These are phyloP conservation scores for Aphanocladium album DNA, from an alignment of 2,329 filamentous ascomycete genomes.

Conservation along the genomic window DNA sequence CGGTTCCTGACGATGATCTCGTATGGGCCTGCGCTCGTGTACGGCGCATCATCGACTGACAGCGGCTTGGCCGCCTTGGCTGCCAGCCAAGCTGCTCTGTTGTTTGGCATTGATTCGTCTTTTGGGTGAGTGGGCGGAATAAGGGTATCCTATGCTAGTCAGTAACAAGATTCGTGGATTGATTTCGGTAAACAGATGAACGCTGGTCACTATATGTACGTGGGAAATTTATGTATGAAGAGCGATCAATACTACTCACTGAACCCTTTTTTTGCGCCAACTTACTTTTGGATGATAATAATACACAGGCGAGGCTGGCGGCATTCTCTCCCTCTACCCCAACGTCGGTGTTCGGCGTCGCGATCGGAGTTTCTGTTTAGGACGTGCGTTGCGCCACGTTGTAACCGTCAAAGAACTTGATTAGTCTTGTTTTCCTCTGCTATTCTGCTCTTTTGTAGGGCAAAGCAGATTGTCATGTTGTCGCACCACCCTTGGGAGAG, in stretches of 20 bases:
- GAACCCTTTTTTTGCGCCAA: not conserved
- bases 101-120: slow-evolving; percentile 1
- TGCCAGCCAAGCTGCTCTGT: slow-evolving; percentile 16
- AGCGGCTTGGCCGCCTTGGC: slow-evolving; percentile 14
- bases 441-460: not conserved
- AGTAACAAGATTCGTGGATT: not conserved
- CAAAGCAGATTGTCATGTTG: not conserved
- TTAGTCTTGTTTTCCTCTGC: not conserved
- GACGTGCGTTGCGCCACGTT: not conserved
- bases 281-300: not conserved
- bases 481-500: not conserved
- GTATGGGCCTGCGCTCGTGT: slow-evolving; percentile 14
- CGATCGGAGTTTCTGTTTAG: not conserved
- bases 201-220: not conserved
- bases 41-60: slow-evolving; percentile 11
- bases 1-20: slow-evolving; percentile 25
- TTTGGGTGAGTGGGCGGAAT: not conserved
- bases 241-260: no score
- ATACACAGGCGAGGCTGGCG: not conserved
- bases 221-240: not conserved
- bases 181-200: not conserved
- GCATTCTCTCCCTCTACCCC: not conserved
- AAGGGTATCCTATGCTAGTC: not conserved
- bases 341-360: not conserved
- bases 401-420: not conserved